Base-by-base conservation (phyloP, 306 rosid genomes). In the Acacia crassicarpa region DNA sequence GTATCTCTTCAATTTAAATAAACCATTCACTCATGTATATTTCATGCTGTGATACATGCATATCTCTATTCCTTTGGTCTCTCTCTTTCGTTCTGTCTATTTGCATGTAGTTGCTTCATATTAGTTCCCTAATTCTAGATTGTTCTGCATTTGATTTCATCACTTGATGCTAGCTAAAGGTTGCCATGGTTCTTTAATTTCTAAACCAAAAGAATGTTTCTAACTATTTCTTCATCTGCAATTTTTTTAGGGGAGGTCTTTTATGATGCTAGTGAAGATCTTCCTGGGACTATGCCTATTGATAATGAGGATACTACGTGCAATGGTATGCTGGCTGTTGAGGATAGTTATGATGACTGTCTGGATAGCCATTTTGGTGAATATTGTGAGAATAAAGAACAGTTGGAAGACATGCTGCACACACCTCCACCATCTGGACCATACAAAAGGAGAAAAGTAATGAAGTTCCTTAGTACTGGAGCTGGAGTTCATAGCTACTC, bases 381-480 rank as follows among this genome's bases (percentile, higher is more conserved):
- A 69, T 78, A 79, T 80, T 65, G 94, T 72, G 65, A 70, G 54
- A 81, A 79, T 3, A 59, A 63, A 51, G 88, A 82, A 51, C 85
- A 83, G 44, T 67, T 78, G 59, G 59, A 72, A 63, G 85, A 33
- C 38, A 54, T 48, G 32, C 82, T 74, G n/a, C 91, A 87, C 81
- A 90, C 94, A 15, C 97, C 99, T 40, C 94, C 92, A 82, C 86
- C 91, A 61, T 85, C 83, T 80, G 98, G 99, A 65, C 94, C 96
- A 30, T 84, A 87, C 53, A 96, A 93, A 84, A 90, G 98, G 84
- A 89, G 97, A 88, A 93, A 87, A 84, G 56, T 95, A 80, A 80
- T 81, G 81, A 81, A 74, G 66, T 83, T 83, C 35, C 48, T 73
- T 63, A 44, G 82, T 88, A 65, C 68, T 53, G 85, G 83, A 69